Conservation (phyloP, 768 basidiomycete genomes). For the Mycena albidolilacea region DNA sequence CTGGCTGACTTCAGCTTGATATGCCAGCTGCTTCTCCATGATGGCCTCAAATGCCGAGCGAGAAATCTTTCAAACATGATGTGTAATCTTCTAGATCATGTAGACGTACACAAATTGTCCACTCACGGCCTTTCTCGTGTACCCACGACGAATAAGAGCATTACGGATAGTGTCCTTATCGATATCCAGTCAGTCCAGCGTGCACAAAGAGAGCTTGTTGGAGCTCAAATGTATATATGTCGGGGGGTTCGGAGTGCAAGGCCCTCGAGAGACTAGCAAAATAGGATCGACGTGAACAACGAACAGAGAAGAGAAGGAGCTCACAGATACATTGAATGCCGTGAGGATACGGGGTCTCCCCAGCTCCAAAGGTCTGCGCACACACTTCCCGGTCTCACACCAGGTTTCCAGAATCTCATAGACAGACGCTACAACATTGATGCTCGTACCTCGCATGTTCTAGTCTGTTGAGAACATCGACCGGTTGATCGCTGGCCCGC, state of each 20-base stretch:
- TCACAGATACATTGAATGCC: not conserved
- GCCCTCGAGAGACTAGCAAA: conserved; percentile 10
- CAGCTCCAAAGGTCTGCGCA: not conserved
- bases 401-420: not conserved
- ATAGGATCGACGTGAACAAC: not conserved
- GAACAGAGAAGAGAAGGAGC: not conserved
- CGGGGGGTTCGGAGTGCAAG: conserved; percentile 1
- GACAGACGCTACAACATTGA: too few species aligned
- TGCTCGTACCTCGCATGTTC: too few species aligned
- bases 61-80: not conserved
- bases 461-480: too few species aligned
- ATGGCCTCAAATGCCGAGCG: not conserved
- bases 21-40: not conserved
- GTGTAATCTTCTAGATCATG: not conserved
- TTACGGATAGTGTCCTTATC: not conserved
- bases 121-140: conserved; percentile 4
- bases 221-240: conserved; percentile 5
- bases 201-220: not conserved
- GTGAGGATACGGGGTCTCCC: not conserved
- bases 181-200: not conserved
- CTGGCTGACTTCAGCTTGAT: conserved; percentile 9
- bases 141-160: conserved; percentile 5
- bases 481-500: too few species aligned
- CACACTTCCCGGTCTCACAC: not conserved
- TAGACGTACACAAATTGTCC: not conserved